phyloP scores from a whole-genome alignment of 177 flowering plant genomes.

The Vitis hybrid region DNA sequence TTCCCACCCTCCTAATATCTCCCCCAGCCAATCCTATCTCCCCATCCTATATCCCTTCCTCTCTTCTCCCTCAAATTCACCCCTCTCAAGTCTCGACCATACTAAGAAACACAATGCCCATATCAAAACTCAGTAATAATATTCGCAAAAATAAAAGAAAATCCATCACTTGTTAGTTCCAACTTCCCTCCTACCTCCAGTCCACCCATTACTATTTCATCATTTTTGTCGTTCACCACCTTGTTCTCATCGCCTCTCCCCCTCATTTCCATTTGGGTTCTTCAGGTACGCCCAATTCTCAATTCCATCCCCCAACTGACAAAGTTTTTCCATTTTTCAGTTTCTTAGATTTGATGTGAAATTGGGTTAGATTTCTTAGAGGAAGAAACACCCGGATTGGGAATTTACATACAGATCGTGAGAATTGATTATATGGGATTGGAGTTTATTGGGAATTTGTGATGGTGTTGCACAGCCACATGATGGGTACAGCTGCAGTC shows the following conservation, averaged over 20 bases:
- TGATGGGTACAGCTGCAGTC: slow-evolving; percentile 81
- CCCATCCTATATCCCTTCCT: slow-evolving; percentile 27
- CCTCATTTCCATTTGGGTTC: no score
- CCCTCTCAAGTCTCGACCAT: no score
- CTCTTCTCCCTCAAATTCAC: no score
- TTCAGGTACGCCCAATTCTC: no score
- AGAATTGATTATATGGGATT: no score
- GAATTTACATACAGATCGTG: no score
- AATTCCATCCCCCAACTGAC: no score
- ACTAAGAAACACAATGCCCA: neutral
- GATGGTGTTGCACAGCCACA: slow-evolving; percentile 19
- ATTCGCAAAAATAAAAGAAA: neutral
- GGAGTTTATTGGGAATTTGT: neutral
- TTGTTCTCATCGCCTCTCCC: neutral
- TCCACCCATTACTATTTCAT: neutral
- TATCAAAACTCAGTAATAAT: neutral
- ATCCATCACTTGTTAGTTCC: neutral
- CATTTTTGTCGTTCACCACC: neutral
- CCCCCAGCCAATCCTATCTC: slow-evolving; percentile 39
- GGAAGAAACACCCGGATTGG: no score
- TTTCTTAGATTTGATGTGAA: no score
- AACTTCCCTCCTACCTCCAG: no score
- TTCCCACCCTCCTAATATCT: slow-evolving; percentile 30
- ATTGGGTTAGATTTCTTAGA: no score
- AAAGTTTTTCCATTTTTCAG: no score